A percentile compares a stretch with the other conserved stretches of the same genome.
These are phyloP conservation scores for Neolentinus lepideus DNA, from an alignment of 1,284 basidiomycete genomes.

Conservation along the genomic window DNA sequence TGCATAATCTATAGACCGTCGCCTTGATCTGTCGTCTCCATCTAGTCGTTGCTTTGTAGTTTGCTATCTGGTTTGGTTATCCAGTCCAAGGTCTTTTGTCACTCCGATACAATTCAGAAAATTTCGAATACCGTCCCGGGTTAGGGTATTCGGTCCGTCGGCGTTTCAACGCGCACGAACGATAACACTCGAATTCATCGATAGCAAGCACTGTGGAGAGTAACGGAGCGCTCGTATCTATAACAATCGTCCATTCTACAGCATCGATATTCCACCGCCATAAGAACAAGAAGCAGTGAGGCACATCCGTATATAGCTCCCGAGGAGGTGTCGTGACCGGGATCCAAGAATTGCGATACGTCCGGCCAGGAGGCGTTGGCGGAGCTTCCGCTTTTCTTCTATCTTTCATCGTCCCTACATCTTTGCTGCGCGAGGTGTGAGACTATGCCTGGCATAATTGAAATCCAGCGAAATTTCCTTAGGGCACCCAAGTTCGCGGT, in stretches of 20 bases:
- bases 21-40: background rate
- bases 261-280: background rate
- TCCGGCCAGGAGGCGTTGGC: too few relatives aligned
- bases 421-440: background rate
- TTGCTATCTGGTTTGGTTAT: background rate
- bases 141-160: too few relatives aligned
- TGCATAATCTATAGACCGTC: background rate
- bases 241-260: background rate
- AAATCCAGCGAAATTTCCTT: constrained; percentile 53
- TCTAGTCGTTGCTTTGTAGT: background rate
- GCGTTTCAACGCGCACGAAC: too few relatives aligned
- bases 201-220: background rate
- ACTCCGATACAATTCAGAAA: background rate
- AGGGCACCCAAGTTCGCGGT: constrained; percentile 62
- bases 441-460: constrained; percentile 16
- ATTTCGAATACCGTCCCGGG: background rate
- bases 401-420: background rate
- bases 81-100: background rate
- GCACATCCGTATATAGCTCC: background rate
- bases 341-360: background rate
- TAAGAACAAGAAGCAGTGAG: background rate
- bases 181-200: background rate
- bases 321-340: background rate
- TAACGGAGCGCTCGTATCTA: background rate
- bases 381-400: background rate